Conservation (phyloP, 441 rosid species). For the Cnidoscolus chayamansa region DNA sequence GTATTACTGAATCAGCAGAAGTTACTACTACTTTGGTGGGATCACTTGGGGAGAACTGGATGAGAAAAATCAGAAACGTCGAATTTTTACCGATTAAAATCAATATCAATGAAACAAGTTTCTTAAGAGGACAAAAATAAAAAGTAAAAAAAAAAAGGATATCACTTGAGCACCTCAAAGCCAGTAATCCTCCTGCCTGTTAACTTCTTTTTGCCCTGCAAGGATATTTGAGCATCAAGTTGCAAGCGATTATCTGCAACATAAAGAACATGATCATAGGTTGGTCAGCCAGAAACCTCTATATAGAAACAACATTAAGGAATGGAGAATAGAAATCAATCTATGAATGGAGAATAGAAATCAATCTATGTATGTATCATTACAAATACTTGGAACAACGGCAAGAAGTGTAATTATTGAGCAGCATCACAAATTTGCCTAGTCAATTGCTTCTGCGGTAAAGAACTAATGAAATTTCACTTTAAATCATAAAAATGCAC, state of each 20-base stretch:
- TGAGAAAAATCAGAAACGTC: conserved; percentile 5
- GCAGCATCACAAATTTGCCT: no score
- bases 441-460: no score
- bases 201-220: conserved; percentile 73
- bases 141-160: conserved; percentile 3
- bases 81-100: background rate
- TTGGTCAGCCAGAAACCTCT: no score
- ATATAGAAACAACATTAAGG: no score
- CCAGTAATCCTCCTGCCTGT: conserved; percentile 73
- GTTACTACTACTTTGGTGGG: conserved; percentile 79
- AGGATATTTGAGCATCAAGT: conserved; percentile 62
- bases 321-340: background rate
- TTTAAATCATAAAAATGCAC: conserved; percentile 19
- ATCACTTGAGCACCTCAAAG: conserved; percentile 55
- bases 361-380: background rate
- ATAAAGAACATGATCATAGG: background rate
- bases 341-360: no score
- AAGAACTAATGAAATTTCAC: background rate
- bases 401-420: no score
- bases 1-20: conserved; percentile 83
- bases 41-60: conserved; percentile 71
- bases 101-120: background rate
- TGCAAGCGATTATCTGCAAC: conserved; percentile 50
- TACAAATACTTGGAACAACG: background rate
- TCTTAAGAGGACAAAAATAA: background rate